phyloP scores from a whole-genome alignment of 352 stramenopile species.

The Blastocystis sp. region DNA sequence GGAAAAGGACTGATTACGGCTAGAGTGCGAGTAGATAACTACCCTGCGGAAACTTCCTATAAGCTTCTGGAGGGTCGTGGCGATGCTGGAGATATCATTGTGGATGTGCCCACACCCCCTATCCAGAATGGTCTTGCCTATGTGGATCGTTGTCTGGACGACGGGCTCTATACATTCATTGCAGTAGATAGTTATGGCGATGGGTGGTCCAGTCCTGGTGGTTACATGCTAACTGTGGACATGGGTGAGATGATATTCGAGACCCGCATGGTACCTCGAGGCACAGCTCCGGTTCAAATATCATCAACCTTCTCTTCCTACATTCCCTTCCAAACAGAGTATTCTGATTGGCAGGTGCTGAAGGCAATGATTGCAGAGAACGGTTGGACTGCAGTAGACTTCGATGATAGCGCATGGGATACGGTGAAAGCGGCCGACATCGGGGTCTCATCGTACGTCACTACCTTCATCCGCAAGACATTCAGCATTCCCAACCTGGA shows the following conservation, averaged over 20 bases:
- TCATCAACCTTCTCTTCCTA: neutral
- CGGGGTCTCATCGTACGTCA: neutral
- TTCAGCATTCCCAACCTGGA: neutral
- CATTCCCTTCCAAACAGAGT: slow-evolving; percentile 24
- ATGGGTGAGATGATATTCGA: neutral
- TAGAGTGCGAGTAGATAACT: neutral
- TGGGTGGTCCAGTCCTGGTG: neutral
- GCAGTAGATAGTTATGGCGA: neutral
- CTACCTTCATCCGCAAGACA: slow-evolving; percentile 3
- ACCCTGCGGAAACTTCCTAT: neutral
- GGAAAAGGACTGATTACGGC: slow-evolving; percentile 20
- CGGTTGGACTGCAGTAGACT: neutral
- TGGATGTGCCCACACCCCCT: neutral
- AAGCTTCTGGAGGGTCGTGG: slow-evolving; percentile 13
- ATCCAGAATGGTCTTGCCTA: neutral
- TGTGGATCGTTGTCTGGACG: slow-evolving; percentile 3
- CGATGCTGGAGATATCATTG: neutral
- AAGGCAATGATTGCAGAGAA: neutral
- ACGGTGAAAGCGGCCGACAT: neutral
- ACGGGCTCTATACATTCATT: slow-evolving; percentile 44
- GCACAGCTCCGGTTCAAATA: neutral
- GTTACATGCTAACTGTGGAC: neutral
- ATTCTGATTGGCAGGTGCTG: neutral
- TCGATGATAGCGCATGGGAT: neutral
- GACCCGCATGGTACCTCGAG: neutral